Evolutionary conservation across 352 stramenopile species (phyloP).

Genomic region (Pythium sukuiense): DNA sequence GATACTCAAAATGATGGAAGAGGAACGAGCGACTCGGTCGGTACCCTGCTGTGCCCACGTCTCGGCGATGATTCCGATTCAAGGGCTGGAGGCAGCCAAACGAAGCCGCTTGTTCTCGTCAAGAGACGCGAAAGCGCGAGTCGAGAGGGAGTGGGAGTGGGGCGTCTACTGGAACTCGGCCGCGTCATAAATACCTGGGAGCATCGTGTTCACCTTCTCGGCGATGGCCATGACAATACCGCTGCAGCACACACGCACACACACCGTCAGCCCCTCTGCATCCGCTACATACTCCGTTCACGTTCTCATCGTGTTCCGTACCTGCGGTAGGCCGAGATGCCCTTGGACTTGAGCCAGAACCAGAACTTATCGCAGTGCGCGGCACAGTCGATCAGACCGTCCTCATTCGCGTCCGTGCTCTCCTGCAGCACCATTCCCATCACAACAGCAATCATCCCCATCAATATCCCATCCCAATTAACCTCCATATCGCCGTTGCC

Average conservation of each 20-base stretch:
- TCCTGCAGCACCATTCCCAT: constrained; percentile 24
- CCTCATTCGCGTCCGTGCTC: constrained; percentile 87
- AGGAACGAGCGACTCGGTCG: background rate
- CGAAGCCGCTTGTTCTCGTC: background rate
- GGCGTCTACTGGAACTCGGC: constrained; percentile 90
- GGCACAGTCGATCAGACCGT: constrained; percentile 89
- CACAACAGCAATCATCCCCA: background rate
- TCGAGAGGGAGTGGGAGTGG: background rate
- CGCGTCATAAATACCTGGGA: constrained; percentile 96
- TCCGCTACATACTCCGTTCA: too few relatives aligned
- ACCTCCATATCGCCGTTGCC: background rate
- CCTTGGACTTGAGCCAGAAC: constrained; percentile 95
- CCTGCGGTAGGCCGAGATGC: constrained; percentile 93
- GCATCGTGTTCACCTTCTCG: constrained; percentile 97
- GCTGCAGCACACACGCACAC: constrained; percentile 37
- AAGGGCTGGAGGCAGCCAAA: background rate
- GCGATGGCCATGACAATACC: constrained; percentile 97
- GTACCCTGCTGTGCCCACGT: background rate
- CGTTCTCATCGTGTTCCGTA: too few relatives aligned
- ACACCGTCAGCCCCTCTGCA: background rate
- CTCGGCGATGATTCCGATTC: background rate
- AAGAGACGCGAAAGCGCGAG: background rate
- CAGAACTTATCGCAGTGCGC: constrained; percentile 97
- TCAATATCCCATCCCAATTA: background rate
- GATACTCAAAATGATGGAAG: constrained; percentile 4